Evolutionary conservation across 2,329 filamentous ascomycete genomes (phyloP), one percentile per base, ranked within the genome.

Genomic region (Fusarium sororula): DNA sequence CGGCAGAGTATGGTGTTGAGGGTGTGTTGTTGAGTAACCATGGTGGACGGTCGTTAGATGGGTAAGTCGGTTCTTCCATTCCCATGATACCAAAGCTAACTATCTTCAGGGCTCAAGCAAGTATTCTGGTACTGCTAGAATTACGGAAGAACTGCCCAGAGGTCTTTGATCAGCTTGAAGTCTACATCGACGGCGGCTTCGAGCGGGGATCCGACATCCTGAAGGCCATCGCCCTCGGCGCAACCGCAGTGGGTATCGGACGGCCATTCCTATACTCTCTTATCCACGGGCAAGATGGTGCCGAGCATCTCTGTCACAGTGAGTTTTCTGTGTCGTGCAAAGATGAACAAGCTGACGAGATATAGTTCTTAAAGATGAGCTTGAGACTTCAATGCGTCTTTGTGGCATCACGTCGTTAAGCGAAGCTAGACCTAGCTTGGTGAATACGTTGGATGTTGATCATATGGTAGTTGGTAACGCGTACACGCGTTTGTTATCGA

Each of bases 21-120:
- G 88, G 88, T 2, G 87, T 90, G 26, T 76, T 89, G 58, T 72
- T 91, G 26, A 88, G 86, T 67, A 91, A 90, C 66, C 89, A 90
- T 59, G 89, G 89, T 17, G 89, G 89, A 2, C 81, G 89, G n/a
- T 87, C 87, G 5, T 80, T 89, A 3, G 88, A 90, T 57, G 87
- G 86, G 78, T 75, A 50, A 70, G 75, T 51, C 7, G 28, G 5
- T 10, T 15, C 12, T 20, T 14, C 1, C 12, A 18, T 10, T 37
- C 17, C 0, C 35, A 37, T 5, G 15, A 37, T 17, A 37, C 35
- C 1, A 37, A 37, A 37, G 35, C 17, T 37, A 17, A 37, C 35
- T 37, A 37, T 18, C 35, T 37, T 18, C 1, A 37, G 35, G 17
- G 17, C 87, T 77, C 79, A 80, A 50, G 85, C 87, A 0, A 84